Evolutionary conservation across 768 basidiomycete species (phyloP), one percentile per base, ranked within the genome.

Genomic region (Suillus americanus): DNA sequence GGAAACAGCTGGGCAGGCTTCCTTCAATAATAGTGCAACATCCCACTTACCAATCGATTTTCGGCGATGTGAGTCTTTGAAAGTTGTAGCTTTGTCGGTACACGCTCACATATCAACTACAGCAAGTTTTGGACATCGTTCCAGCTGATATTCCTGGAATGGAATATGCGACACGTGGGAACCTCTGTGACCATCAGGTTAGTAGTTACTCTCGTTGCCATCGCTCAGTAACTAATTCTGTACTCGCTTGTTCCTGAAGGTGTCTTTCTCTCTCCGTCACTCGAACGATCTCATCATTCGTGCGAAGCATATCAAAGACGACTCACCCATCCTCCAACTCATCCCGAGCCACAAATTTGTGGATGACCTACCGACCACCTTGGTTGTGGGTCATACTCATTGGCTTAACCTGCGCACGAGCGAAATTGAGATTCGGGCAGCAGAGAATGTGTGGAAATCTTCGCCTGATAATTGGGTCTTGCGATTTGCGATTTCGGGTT

Each of bases 341-440:
- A 64, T 77, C 38, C 73, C 76, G 20, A 69, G 61, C 8, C 45
- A 68, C 9, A 69, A 55, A 37, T 41, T 78, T 4, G 20, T 16
- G 2, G 67, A 65, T 2, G 78, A 78, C 62, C 14, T 78, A 9
- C 77, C 77, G 0, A 50, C 14, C 0, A 63, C 68, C 0, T 46
- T 78, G 23, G 64, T 79, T 0, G 37, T 66, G 20, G 69, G 60
- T 1, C 67, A 74, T 37, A 68, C 43, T 37, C 78, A 77, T 56
- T 78, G 78, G 78, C 53, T 78, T 23, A 66, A 78, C n/a, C 55
- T 77, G 7, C 53, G 64, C 13, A 71, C 66, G 0, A 62, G 63
- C 10, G n/a, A 56, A 43, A 62, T 78, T 13, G 77, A 77, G 51
- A 68, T 78, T 10, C 73, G 74, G 1, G 72, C 74, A n/a, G 65